Percentiles rank a stretch among this genome's conserved stretches.
phyloP scores from a whole-genome alignment of 2,329 filamentous ascomycete species.

The Fusarium annulatum region DNA sequence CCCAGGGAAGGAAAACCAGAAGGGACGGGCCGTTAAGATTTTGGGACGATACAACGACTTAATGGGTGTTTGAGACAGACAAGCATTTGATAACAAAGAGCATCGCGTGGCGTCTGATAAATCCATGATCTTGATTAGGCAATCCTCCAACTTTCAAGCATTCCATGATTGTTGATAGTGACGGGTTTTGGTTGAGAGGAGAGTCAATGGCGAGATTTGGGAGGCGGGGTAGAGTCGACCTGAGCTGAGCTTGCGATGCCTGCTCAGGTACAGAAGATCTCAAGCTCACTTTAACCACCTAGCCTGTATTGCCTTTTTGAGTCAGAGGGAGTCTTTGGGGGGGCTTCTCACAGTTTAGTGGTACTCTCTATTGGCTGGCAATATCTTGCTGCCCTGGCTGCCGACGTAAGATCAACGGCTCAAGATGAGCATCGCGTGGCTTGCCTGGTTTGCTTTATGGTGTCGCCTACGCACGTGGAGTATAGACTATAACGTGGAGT shows the following conservation, averaged over 20 bases:
- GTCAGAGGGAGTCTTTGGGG: background rate
- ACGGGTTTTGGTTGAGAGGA: slow-evolving; percentile 2
- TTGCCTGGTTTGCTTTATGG: background rate
- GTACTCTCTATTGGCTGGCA: slow-evolving; percentile 4
- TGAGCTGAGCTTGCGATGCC: slow-evolving; percentile 15
- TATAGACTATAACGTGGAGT: slow-evolving; percentile 3
- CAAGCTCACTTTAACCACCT: background rate
- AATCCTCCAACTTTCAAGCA: slow-evolving; percentile 17
- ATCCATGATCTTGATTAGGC: slow-evolving; percentile 28
- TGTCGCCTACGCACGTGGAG: slow-evolving; percentile 7
- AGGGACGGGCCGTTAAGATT: slow-evolving; percentile 9
- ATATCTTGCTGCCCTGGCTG: background rate
- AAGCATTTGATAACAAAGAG: slow-evolving; percentile 29
- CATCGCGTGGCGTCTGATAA: slow-evolving; percentile 32
- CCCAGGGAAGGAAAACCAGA: slow-evolving; percentile 6
- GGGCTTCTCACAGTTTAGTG: background rate
- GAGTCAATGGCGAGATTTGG: background rate
- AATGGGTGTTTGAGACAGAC: slow-evolving; percentile 16
- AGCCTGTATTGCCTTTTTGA: background rate
- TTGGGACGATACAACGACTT: slow-evolving; percentile 19
- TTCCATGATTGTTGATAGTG: slow-evolving; percentile 11
- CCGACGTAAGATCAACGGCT: background rate
- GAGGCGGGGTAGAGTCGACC: background rate
- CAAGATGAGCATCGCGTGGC: background rate
- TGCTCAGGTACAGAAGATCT: background rate